These are phyloP conservation scores for Aspergillaceae sp. DNA, from an alignment of 2,329 filamentous ascomycete genomes.

Conservation along the genomic window DNA sequence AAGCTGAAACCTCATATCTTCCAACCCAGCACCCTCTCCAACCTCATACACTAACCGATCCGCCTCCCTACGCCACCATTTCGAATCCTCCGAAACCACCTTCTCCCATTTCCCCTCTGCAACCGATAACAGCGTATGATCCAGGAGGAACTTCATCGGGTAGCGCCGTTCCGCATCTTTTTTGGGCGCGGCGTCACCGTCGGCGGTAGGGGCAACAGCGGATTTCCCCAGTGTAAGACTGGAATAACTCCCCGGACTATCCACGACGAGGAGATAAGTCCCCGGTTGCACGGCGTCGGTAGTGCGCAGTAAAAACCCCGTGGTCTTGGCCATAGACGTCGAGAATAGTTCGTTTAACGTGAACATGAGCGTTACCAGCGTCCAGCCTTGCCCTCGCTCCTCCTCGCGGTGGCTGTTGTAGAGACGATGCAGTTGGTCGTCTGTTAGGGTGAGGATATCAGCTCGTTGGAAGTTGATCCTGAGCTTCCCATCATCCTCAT, in stretches of 20 bases:
- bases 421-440: slow-evolving; percentile 31
- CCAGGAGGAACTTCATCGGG: slow-evolving; percentile 87
- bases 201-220: slow-evolving; percentile 9
- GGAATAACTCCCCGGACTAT: slow-evolving; percentile 90
- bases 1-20: slow-evolving; percentile 93
- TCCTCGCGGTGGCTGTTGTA: slow-evolving; percentile 5
- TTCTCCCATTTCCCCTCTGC: slow-evolving; percentile 59
- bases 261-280: slow-evolving; percentile 71
- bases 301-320: slow-evolving; percentile 62
- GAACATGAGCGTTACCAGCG: slow-evolving; percentile 77
- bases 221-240: slow-evolving; percentile 60
- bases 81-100: slow-evolving; percentile 63
- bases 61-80: slow-evolving; percentile 71
- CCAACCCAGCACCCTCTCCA: slow-evolving; percentile 74
- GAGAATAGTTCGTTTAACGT: slow-evolving; percentile 94
- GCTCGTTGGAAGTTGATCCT: slow-evolving; percentile 39
- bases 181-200: slow-evolving; percentile 29
- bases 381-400: slow-evolving; percentile 13
- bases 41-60: slow-evolving; percentile 65
- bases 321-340: slow-evolving; percentile 63
- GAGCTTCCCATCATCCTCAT: slow-evolving; percentile 8
- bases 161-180: slow-evolving; percentile 51
- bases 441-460: slow-evolving; percentile 42
- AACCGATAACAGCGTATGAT: slow-evolving; percentile 61
- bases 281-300: slow-evolving; percentile 50